phyloP scores from a whole-genome alignment of 768 basidiomycete genomes.

The Mycena haematopus region DNA sequence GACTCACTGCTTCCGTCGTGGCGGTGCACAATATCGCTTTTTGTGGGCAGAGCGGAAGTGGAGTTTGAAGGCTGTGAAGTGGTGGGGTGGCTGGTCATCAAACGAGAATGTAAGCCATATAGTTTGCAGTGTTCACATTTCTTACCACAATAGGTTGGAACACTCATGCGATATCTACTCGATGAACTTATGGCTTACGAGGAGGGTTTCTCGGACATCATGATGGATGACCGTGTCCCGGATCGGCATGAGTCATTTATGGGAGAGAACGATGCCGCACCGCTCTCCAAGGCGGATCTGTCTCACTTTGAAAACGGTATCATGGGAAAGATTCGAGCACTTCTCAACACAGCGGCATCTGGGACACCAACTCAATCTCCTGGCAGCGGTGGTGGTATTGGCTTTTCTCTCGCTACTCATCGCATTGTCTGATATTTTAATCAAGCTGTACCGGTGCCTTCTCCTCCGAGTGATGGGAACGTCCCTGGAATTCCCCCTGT shows the following conservation, averaged over 20 bases:
- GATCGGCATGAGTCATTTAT: conserved; percentile 34
- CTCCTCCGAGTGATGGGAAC: too few relatives aligned
- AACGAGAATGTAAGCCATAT: conserved; percentile 26
- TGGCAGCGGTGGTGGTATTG: too few relatives aligned
- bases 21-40: conserved; percentile 38
- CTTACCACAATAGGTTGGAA: conserved; percentile 22
- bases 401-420: too few relatives aligned
- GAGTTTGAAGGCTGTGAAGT: conserved; percentile 36
- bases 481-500: too few relatives aligned
- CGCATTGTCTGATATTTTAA: too few relatives aligned
- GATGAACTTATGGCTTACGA: conserved; percentile 39
- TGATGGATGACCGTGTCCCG: conserved; percentile 30
- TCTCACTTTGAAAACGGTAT: not conserved
- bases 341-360: not conserved
- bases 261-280: conserved; percentile 24
- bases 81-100: conserved; percentile 39
- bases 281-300: conserved; percentile 20
- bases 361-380: too few relatives aligned
- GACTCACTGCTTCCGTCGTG: conserved; percentile 37
- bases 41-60: conserved; percentile 36
- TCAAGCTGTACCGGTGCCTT: too few relatives aligned
- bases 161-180: conserved; percentile 36
- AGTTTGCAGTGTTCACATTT: too few relatives aligned
- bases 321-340: not conserved
- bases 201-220: conserved; percentile 35